Conservation (phyloP, 345 rosid species). For the Pugionium cornutum region DNA sequence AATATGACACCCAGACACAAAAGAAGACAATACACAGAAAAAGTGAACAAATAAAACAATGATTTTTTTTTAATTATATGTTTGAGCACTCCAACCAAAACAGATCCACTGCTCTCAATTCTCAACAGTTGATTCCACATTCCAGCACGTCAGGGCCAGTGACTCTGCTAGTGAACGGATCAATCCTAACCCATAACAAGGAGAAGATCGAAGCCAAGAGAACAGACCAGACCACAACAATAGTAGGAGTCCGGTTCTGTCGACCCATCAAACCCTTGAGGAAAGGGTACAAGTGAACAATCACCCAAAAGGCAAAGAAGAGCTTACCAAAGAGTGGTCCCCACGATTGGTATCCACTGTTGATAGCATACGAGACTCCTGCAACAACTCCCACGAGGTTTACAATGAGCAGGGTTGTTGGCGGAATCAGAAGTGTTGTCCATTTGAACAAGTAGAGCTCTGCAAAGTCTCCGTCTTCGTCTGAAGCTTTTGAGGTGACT, state of each 20-base stretch:
- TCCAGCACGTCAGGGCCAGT: slow-evolving; percentile 63
- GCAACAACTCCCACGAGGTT: slow-evolving; percentile 89
- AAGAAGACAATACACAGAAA: slow-evolving; percentile 27
- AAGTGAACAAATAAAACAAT: slow-evolving; percentile 38
- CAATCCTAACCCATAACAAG: slow-evolving; percentile 75
- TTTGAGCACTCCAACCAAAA: background rate
- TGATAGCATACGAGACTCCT: slow-evolving; percentile 74
- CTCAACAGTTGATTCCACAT: slow-evolving; percentile 80
- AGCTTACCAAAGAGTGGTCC: slow-evolving; percentile 90
- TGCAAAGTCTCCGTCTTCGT: slow-evolving; percentile 69
- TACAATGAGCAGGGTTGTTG: slow-evolving; percentile 78
- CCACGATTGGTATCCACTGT: slow-evolving; percentile 91
- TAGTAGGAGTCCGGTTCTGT: slow-evolving; percentile 87
- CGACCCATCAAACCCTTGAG: slow-evolving; percentile 89
- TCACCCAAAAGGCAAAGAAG: slow-evolving; percentile 95
- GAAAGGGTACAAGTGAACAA: slow-evolving; percentile 83
- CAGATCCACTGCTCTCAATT: background rate
- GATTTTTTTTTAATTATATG: slow-evolving; percentile 13
- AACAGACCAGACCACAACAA: slow-evolving; percentile 77
- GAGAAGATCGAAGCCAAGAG: slow-evolving; percentile 88
- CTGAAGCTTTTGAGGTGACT: slow-evolving; percentile 88
- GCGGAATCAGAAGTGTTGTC: slow-evolving; percentile 87
- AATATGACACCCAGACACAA: slow-evolving; percentile 20
- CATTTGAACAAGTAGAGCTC: slow-evolving; percentile 89
- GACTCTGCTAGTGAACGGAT: slow-evolving; percentile 73